Percentiles rank a stretch among this genome's conserved stretches.
phyloP scores from a whole-genome alignment of 2,329 filamentous ascomycete genomes.

The Alternaria tenuissima region DNA sequence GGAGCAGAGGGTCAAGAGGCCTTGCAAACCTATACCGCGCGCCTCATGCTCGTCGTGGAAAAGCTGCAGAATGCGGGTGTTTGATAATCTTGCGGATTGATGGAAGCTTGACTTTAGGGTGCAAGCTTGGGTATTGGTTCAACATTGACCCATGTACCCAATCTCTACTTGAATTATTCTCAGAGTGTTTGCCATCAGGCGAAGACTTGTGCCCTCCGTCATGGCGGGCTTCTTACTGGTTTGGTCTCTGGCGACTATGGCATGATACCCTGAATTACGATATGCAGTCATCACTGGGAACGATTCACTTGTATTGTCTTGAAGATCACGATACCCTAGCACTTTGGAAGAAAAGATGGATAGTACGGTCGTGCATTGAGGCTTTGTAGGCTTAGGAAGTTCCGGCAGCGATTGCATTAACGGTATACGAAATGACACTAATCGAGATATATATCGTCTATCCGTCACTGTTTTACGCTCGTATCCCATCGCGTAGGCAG shows the following conservation, averaged over 20 bases:
- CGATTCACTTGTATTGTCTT: background rate
- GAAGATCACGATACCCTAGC: slow-evolving; percentile 7
- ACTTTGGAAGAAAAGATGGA: slow-evolving; percentile 3
- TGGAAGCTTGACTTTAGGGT: slow-evolving; percentile 5
- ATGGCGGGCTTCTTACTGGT: slow-evolving; percentile 9
- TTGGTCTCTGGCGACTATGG: slow-evolving; percentile 15
- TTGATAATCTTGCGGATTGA: slow-evolving; percentile 9
- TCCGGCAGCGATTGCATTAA: slow-evolving; percentile 10
- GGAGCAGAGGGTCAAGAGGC: slow-evolving; percentile 58
- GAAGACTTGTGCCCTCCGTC: background rate
- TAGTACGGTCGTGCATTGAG: background rate
- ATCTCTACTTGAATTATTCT: slow-evolving; percentile 14
- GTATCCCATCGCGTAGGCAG: slow-evolving; percentile 8
- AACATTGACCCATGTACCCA: background rate
- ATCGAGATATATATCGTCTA: slow-evolving; percentile 9
- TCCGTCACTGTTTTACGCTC: background rate
- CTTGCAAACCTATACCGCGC: slow-evolving; percentile 61
- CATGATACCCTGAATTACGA: slow-evolving; percentile 22
- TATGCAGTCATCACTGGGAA: background rate
- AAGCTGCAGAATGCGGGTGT: slow-evolving; percentile 47
- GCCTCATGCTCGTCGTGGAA: slow-evolving; percentile 62
- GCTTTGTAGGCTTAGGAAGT: slow-evolving; percentile 19
- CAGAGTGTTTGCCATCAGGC: background rate
- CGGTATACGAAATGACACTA: slow-evolving; percentile 6
- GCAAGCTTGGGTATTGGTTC: background rate